A percentile compares a stretch with the other conserved stretches of the same genome.
Conservation (phyloP, 1,284 basidiomycete genomes). For the Apiotrichum brassicae region DNA sequence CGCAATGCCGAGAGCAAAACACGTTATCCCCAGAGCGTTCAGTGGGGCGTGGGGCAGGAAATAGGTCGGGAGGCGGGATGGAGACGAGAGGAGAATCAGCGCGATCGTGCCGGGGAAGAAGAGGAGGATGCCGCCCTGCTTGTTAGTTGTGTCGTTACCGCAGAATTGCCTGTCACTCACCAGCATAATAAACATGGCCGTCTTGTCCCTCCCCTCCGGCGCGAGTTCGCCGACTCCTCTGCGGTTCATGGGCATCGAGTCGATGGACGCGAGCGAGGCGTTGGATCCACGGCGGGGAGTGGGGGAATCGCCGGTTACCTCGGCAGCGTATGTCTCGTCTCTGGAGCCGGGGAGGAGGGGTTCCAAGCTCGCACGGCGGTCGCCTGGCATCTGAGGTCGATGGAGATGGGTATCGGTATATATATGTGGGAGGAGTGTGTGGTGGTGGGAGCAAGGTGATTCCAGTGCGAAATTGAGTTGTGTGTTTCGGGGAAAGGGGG, state of each 20-base stretch:
- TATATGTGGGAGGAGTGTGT: too few species aligned
- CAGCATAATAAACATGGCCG: not conserved
- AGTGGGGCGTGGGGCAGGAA: conserved; percentile 44
- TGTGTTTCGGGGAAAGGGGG: too few species aligned
- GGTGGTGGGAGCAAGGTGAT: too few species aligned
- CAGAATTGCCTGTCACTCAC: not conserved
- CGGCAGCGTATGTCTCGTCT: not conserved
- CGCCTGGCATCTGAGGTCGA: not conserved
- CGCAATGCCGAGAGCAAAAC: conserved; percentile 34
- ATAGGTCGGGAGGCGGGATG: conserved; percentile 26
- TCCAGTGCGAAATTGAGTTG: too few species aligned
- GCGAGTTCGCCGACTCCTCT: conserved; percentile 3
- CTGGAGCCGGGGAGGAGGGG: not conserved
- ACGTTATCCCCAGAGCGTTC: conserved; percentile 36
- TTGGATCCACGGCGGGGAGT: not conserved
- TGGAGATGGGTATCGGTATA: too few species aligned
- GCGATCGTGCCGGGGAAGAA: conserved; percentile 35
- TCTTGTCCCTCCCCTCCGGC: conserved; percentile 17
- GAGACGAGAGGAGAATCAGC: conserved; percentile 25
- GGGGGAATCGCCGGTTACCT: not conserved
- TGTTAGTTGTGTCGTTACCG: not conserved
- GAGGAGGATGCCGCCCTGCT: conserved; percentile 27
- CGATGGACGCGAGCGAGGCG: not conserved
- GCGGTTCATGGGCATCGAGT: not conserved
- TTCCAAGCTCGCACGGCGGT: not conserved